Evolutionary conservation across 306 rosid species (phyloP).

Genomic region (Nissolia schottii): DNA sequence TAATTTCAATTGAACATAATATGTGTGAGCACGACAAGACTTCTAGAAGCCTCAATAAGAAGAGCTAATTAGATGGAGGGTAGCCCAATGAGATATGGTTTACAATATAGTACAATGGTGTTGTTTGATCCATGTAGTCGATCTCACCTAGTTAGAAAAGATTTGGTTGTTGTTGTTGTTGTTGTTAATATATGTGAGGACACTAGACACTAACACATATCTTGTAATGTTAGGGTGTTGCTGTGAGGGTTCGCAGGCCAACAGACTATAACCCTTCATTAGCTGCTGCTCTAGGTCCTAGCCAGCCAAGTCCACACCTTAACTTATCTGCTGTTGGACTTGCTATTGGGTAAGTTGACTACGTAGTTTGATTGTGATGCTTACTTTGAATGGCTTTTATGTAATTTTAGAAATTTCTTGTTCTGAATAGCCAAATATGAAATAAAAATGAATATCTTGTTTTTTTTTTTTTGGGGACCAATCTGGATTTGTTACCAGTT

Average conservation of each 20-base stretch:
- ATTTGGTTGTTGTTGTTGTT: background rate
- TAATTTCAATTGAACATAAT: background rate
- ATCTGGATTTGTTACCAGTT: slow-evolving; percentile 38
- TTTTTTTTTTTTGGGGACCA: slow-evolving; percentile 23
- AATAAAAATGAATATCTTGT: background rate
- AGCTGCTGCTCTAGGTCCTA: slow-evolving; percentile 80
- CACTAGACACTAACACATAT: background rate
- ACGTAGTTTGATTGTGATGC: background rate
- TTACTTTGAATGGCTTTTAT: background rate
- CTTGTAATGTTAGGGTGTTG: slow-evolving; percentile 57
- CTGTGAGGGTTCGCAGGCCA: slow-evolving; percentile 87
- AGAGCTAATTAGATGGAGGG: too few species aligned
- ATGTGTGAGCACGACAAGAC: background rate
- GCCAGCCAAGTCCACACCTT: slow-evolving; percentile 73
- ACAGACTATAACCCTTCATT: slow-evolving; percentile 77
- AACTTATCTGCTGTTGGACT: slow-evolving; percentile 74
- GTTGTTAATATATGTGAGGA: background rate
- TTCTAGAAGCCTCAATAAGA: background rate
- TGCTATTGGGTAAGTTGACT: slow-evolving; percentile 47
- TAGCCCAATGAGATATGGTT: background rate
- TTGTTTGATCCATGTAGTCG: background rate
- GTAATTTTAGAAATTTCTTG: background rate
- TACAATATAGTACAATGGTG: background rate
- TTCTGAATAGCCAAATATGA: too few species aligned
- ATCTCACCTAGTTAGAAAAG: background rate